Conservation (phyloP, 257 asterid genomes). For the Parsonsia alboflavescens region DNA sequence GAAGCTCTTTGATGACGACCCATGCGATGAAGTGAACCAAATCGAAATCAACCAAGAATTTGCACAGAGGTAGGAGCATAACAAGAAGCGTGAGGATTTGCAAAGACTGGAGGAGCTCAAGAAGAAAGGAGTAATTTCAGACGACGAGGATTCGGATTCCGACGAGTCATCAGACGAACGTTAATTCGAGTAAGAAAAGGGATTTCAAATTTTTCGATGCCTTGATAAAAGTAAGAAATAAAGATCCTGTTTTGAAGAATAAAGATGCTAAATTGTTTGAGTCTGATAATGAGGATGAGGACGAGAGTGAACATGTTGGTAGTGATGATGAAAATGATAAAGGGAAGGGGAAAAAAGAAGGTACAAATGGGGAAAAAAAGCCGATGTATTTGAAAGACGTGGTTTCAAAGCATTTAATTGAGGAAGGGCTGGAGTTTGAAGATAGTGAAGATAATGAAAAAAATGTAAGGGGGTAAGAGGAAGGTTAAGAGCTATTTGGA, state of each 20-base stretch:
- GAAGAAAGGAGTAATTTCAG: conserved; percentile 54
- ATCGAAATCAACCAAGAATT: conserved; percentile 56
- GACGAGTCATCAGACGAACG: conserved; percentile 40
- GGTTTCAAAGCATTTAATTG: conserved; percentile 56
- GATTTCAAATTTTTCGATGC: conserved; percentile 56
- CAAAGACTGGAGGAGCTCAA: conserved; percentile 55
- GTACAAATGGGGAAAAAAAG: conserved; percentile 34
- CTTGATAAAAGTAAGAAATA: conserved; percentile 48
- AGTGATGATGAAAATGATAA: conserved; percentile 5
- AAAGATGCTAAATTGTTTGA: conserved; percentile 58
- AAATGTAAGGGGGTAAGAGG: not conserved
- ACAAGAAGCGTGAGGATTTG: conserved; percentile 80
- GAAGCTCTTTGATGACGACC: conserved; percentile 50
- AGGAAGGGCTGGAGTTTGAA: conserved; percentile 59
- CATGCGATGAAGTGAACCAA: conserved; percentile 17
- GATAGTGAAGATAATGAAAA: conserved; percentile 32
- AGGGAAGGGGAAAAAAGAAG: conserved; percentile 16
- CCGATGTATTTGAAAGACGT: conserved; percentile 81
- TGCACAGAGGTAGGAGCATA: conserved; percentile 66
- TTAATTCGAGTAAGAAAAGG: conserved; percentile 19
- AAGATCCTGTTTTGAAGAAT: conserved; percentile 51
- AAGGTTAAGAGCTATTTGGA: conserved; percentile 49
- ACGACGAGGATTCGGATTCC: conserved; percentile 27
- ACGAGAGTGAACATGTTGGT: conserved; percentile 8
- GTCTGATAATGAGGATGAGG: conserved; percentile 36